phyloP scores from a whole-genome alignment of 106 monocot genomes.

The Acorus calamus region DNA sequence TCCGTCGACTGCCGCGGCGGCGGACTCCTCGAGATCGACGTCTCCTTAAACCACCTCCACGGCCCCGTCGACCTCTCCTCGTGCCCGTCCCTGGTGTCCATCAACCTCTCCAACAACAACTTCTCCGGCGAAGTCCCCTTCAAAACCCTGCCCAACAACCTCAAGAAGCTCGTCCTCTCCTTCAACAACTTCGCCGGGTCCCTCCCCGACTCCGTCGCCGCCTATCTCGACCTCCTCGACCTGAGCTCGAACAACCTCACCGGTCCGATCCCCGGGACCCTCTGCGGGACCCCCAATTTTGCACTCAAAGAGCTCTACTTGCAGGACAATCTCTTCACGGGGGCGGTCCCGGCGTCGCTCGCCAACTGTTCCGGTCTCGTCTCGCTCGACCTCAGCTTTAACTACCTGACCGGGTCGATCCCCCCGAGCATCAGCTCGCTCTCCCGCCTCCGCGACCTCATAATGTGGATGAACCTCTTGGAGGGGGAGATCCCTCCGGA shows the following conservation, averaged over 20 bases:
- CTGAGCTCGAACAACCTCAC: constrained; percentile 55
- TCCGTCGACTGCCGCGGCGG: no score
- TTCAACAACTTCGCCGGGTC: constrained; percentile 45
- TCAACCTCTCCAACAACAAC: constrained; percentile 58
- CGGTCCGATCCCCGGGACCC: constrained; percentile 35
- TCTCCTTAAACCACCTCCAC: constrained; percentile 39
- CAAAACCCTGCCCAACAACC: constrained; percentile 15
- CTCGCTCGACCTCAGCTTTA: constrained; percentile 77
- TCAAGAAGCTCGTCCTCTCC: constrained; percentile 18
- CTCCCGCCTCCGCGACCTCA: constrained; percentile 37
- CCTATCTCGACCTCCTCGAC: constrained; percentile 44
- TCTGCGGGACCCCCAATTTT: constrained; percentile 17
- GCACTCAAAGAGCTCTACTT: constrained; percentile 49
- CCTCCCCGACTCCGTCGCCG: constrained; percentile 25
- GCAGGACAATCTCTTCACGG: constrained; percentile 62
- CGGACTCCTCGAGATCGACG: constrained; percentile 44
- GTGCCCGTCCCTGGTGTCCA: constrained; percentile 19
- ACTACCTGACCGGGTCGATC: constrained; percentile 50
- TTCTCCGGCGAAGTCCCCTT: constrained; percentile 53
- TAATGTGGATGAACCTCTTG: constrained; percentile 83
- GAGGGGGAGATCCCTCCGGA: constrained; percentile 60
- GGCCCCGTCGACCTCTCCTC: constrained; percentile 19
- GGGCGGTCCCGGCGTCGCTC: constrained; percentile 33
- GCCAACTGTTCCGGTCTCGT: constrained; percentile 53
- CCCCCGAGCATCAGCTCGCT: constrained; percentile 42